Conservation (phyloP, 805 yeast genomes). For the Saccharomycopsis oosterbeekiorum region DNA sequence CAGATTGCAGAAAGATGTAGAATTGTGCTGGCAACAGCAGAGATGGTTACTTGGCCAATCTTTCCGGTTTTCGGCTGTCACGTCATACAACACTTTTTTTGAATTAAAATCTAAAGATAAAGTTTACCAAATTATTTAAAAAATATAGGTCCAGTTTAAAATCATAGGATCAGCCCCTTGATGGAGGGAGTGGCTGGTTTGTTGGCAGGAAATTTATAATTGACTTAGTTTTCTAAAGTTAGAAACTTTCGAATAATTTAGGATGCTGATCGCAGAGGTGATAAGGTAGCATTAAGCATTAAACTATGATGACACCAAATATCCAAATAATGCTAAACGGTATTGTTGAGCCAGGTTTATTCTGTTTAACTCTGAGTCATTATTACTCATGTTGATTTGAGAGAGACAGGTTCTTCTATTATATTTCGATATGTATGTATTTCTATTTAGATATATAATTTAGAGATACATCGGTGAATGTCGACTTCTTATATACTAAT, state of each 20-base stretch:
- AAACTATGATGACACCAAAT: neutral
- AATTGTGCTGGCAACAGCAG: slow-evolving; percentile 40
- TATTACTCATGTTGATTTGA: no score
- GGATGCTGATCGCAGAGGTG: neutral
- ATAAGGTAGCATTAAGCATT: neutral
- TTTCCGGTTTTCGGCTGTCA: slow-evolving; percentile 26
- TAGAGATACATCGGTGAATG: no score
- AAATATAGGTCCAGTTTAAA: slow-evolving; percentile 42
- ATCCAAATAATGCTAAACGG: neutral
- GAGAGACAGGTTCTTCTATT: no score
- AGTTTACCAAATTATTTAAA: slow-evolving; percentile 43
- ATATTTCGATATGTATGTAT: no score
- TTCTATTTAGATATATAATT: no score
- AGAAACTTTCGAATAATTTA: neutral
- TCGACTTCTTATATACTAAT: no score
- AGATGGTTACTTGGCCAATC: slow-evolving; percentile 49
- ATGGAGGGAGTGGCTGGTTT: slow-evolving; percentile 41
- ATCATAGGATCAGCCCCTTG: slow-evolving; percentile 43
- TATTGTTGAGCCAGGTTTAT: neutral
- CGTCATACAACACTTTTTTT: slow-evolving; percentile 16
- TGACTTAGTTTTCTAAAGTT: slow-evolving; percentile 27
- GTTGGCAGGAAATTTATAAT: slow-evolving; percentile 51
- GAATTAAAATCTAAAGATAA: slow-evolving; percentile 30
- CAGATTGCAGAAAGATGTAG: slow-evolving; percentile 16
- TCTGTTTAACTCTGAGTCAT: no score